Evolutionary conservation across 1,284 basidiomycete genomes (phyloP), one percentile per base, ranked within the genome.

Genomic region (Megacollybia platyphylla): DNA sequence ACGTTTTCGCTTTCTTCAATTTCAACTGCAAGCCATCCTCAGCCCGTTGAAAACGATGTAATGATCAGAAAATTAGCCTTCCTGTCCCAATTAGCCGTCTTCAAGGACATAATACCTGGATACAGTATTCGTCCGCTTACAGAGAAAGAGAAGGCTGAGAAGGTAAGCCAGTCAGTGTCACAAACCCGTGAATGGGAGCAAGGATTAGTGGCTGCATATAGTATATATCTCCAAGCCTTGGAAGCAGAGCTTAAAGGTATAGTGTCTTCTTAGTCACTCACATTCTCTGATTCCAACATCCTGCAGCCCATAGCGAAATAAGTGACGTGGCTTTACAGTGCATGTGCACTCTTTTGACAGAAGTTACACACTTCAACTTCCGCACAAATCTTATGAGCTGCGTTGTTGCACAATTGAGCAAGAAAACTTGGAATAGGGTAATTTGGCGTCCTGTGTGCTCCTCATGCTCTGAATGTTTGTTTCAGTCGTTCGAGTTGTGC

Each of bases 281-380:
- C 27, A 35, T 44, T 42, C 39, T 27, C 32, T 41, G 29, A 44
- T 34, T 49, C 47, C 18, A 41, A 52, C 46, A 47, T 51, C 44
- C 50, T 46, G 49, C 47, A 92, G 90, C 68, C 38, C 83, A 78
- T 54, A 76, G 73, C 41, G 79, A 84, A 36, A 64, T 97, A 10
- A 71, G 76, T 11, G 76, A 79, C 30, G 65, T 83, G 2, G 76
- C 84, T 29, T 67, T 98, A 39, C 81, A 77, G 55, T 89, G 84
- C 58, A 83, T 98, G 71, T 93, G 90, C 59, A 84, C 84, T 3
- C 71, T 98, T 36, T 68, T 93, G 8, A 70, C 72, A 15, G 79
- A 88, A 50, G 79, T 83, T 48, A 87, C 90, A 7, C 93, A 99
- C 62, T 99, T 99, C 75, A 99, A 99, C 67, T 99, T 96, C 62